Evolutionary conservation across 2,329 filamentous ascomycete species (phyloP), one percentile per base, ranked within the genome.

Genomic region (Colletotrichum liriopes): DNA sequence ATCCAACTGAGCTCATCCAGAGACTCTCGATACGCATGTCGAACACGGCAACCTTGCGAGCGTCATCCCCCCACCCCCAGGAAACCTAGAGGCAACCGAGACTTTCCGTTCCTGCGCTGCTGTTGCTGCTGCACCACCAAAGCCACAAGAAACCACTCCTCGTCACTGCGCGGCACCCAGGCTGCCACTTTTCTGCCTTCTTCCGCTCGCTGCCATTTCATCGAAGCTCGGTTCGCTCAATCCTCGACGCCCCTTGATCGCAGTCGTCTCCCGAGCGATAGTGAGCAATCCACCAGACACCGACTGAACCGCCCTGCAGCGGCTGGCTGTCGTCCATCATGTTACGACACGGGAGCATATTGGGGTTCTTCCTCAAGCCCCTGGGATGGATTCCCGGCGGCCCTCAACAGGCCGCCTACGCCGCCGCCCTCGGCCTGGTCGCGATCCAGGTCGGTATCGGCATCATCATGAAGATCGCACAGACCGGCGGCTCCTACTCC

Each of bases 381-480:
- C 64, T 73, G 16, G 37, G 69, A 41, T 72, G 72, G 58, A 61
- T 73, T 20, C 71, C 74, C 37, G 55, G 45, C 52, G 75, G 72
- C 23, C 74, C 73, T 56, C 75, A 75, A 58, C 69, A 67, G 51
- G 73, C 73, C n/a, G 74, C 74, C 52, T 76, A 75, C 63, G 75
- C 75, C 16, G 79, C 81, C 18, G 79, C 80, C 9, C 75, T 82
- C 29, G 78, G 77, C 23, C 75, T 81, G 16, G 78, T 82, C 26
- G 76, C 76, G 12, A 80, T 82, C 56, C 78, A 80, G 72, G 80
- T 81, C 62, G 78, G 79, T 55, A 79, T 82, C n/a, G 77, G 77
- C 52, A 78, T 81, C 51, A 77, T 83, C 23, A 77, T 81, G 75
- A 80, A 80, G 72, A 62, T 77, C 54, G 72, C 80, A 2, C 79